These are phyloP conservation scores for Komagataella mondaviorum DNA, from an alignment of 805 yeast species.

Conservation along the genomic window DNA sequence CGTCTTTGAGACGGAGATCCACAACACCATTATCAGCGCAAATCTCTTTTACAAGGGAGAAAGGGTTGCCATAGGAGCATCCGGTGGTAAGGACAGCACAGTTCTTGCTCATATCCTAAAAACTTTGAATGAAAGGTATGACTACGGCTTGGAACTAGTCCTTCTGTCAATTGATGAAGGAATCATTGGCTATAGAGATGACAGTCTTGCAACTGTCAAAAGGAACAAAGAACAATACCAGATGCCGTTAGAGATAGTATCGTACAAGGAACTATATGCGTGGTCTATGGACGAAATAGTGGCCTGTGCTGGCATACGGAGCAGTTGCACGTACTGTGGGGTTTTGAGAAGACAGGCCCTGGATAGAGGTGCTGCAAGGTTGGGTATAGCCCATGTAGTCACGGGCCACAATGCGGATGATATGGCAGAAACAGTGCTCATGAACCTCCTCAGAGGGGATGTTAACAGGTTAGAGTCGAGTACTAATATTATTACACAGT, in stretches of 20 bases:
- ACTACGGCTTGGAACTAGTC: slow-evolving; percentile 78
- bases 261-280: slow-evolving; percentile 79
- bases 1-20: slow-evolving; percentile 92
- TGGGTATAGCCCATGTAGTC: slow-evolving; percentile 80
- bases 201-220: slow-evolving; percentile 91
- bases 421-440: slow-evolving; percentile 94
- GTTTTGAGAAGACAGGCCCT: slow-evolving; percentile 92
- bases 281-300: slow-evolving; percentile 99
- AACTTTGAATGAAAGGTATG: slow-evolving; percentile 73
- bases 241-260: slow-evolving; percentile 32
- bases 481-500: slow-evolving; percentile 71
- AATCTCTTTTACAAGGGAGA: slow-evolving; percentile 72
- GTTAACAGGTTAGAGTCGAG: slow-evolving; percentile 84
- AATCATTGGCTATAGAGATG: slow-evolving; percentile 93
- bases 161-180: slow-evolving; percentile 92
- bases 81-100: slow-evolving; percentile 97
- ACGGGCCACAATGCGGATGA: slow-evolving; percentile 99
- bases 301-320: slow-evolving; percentile 82
- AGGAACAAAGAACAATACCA: slow-evolving; percentile 68
- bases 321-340: slow-evolving; percentile 96
- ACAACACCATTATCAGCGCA: slow-evolving; percentile 66
- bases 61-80: slow-evolving; percentile 91
- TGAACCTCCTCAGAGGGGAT: slow-evolving; percentile 95
- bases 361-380: slow-evolving; percentile 86
- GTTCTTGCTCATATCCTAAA: slow-evolving; percentile 84